Base-by-base conservation (phyloP, 116 monocot genomes). In the Thalassia testudinum region DNA sequence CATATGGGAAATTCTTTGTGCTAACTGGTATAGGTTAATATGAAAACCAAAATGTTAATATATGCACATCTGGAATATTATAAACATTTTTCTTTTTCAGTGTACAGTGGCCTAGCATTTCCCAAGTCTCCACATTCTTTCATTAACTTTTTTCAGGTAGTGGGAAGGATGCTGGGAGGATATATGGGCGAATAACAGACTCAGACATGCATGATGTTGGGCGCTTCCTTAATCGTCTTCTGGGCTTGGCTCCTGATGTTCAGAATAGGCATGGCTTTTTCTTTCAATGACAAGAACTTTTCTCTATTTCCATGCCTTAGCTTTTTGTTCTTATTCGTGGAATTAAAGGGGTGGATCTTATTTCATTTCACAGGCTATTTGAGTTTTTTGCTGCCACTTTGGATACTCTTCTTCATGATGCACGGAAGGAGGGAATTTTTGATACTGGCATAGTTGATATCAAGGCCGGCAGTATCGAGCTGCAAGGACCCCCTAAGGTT, bases 361-460 rank as follows among this genome's bases (percentile, higher is more conserved):
- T 61, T 34, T 52, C 13, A 7, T 8, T 42, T 73, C 72, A 50
- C 70, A 95, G 95, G 62, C 72, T 95, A 45, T 95, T 95, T 68
- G 88, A 95, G 54, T 69, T 88, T 63, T 95, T 95, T 58, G 61
- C 70, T 38, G 79, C 70, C 58, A 76, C 79, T 49, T 76, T 88
- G 53, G 95, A 95, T 68, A 65, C 85, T 30, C 23, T 88, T 37
- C 53, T 95, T 55, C 78, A 67, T 14, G 85, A 88, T 59, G 95
- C 95, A 38, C 81, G 95, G 13, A 85, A 47, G 58, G 95, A 95
- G 62, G 95, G 95, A 17, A 81, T 88, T 45, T 72, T 88, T 59
- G 95, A 95, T 67, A 85, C 81, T 42, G 95, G 95, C 51, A 88
- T 95, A 69, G 85, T 88, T 65, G 95, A 95, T 77, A 77, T 95